Base-by-base conservation (phyloP, 352 stramenopile species). In the Bremia lactucae region DNA sequence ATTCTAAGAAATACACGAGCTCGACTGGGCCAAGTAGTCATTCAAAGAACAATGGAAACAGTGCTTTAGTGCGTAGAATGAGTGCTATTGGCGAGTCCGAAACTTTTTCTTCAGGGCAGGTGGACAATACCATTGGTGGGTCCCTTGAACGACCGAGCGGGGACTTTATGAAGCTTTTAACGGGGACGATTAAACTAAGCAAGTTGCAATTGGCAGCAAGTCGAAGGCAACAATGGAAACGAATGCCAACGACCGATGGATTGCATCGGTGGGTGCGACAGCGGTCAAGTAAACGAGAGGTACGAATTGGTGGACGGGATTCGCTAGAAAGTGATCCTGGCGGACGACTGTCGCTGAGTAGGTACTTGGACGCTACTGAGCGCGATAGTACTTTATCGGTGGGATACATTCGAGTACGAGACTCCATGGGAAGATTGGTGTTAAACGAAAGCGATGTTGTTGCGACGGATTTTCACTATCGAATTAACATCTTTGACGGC, bases 381-480 rank as follows among this genome's bases (percentile, higher is more conserved):
- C 59, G 75, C 11, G 68, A 85, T 43, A 83, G 68, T 36, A 68
- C 72, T 29, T 57, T 72, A 29, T 87, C 74, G 3, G 41, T 85
- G 26, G 77, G 77, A 18, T 89, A 89, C 44, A 82, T 89, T 45
- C 72, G 77, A 18, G 74, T 90, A 19, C 65, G 74, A 31, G 75
- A 90, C 39, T 87, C 77, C 10, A 40, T 78, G 6, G 77, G 77
- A 2, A 50, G 50, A 10, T 59, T 90, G 9, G 73, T 87, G 15
- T 46, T 87, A n/a, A 90, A 90, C 49, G 77, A 90, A 45, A 87
- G 72, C 19, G 77, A 87, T 34, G 57, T 78, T 15, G 72, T 87
- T 26, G 73, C 73, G 0, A 87, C 73, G 13, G 74, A 87, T 36
- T 87, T 84, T 38, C 68, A 88, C 59, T 88, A 88, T 51, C 56